These are phyloP conservation scores for Mycosphaerella sp. DNA, from an alignment of 2,329 filamentous ascomycete genomes.

Conservation along the genomic window DNA sequence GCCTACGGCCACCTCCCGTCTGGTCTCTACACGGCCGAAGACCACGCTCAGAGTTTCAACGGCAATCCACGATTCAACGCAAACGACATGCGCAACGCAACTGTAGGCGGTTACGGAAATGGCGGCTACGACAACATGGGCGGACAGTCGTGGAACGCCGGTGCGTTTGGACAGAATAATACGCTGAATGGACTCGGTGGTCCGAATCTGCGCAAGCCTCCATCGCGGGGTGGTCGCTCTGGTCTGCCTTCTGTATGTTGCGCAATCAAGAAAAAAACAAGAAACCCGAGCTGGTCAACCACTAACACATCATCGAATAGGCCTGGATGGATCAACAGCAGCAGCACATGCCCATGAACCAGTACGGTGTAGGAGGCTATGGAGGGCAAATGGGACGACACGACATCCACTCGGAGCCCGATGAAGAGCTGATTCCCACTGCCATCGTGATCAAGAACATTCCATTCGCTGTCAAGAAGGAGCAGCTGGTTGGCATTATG, in stretches of 20 bases:
- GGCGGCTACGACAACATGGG: constrained; percentile 64
- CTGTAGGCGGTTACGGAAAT: constrained; percentile 54
- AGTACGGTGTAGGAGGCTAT: constrained; percentile 38
- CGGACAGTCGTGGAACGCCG: constrained; percentile 74
- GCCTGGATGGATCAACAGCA: constrained; percentile 55
- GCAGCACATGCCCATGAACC: constrained; percentile 41
- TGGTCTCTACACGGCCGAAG: constrained; percentile 65
- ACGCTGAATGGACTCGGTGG: constrained; percentile 43
- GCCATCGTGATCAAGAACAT: constrained; percentile 99
- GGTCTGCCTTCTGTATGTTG: constrained; percentile 67
- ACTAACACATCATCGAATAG: constrained; percentile 36
- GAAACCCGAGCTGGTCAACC: background rate
- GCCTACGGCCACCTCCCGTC: constrained; percentile 59
- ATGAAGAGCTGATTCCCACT: constrained; percentile 91
- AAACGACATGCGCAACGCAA: constrained; percentile 52
- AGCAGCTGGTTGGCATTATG: constrained; percentile 89
- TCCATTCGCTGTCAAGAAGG: constrained; percentile 95
- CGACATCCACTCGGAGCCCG: constrained; percentile 48
- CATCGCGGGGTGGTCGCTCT: constrained; percentile 49
- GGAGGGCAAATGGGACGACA: constrained; percentile 34
- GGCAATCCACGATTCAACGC: constrained; percentile 48
- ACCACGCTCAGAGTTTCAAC: constrained; percentile 47
- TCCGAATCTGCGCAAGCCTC: constrained; percentile 41
- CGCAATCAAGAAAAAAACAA: background rate
- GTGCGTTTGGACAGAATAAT: constrained; percentile 60